phyloP scores from a whole-genome alignment of 1,284 basidiomycete genomes.

The Veloboletus limbatus region DNA sequence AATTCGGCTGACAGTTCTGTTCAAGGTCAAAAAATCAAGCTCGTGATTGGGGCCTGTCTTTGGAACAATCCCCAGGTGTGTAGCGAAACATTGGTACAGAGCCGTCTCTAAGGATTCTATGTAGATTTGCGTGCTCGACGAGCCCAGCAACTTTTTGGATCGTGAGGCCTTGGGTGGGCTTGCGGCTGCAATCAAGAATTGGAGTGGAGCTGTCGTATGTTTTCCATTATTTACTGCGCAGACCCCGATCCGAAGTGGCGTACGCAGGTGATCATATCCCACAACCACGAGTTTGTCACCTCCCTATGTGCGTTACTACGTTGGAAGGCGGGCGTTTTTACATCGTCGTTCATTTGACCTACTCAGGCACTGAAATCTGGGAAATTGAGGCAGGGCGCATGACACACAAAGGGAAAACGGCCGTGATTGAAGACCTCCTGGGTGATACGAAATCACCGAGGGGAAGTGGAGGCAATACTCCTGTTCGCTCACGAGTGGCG shows the following conservation, averaged over 20 bases:
- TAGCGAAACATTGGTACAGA: not conserved
- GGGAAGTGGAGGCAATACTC: conserved; percentile 70
- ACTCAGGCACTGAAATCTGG: conserved; percentile 76
- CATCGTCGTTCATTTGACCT: conserved; percentile 20
- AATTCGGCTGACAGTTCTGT: conserved; percentile 27
- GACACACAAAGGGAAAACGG: conserved; percentile 84
- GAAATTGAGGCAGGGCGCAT: conserved; percentile 79
- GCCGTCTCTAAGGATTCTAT: conserved; percentile 29
- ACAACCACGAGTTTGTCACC: conserved; percentile 90
- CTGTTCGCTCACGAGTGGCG: conserved; percentile 58
- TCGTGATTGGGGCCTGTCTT: conserved; percentile 91
- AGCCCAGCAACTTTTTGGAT: conserved; percentile 98
- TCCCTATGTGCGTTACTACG: conserved; percentile 69
- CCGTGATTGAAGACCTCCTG: conserved; percentile 78
- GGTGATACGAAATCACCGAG: conserved; percentile 59
- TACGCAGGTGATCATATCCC: conserved; percentile 91
- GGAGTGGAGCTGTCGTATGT: conserved; percentile 88
- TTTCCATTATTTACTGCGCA: conserved; percentile 21
- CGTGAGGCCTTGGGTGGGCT: conserved; percentile 88
- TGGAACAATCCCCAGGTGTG: conserved; percentile 91
- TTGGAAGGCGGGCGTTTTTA: conserved; percentile 13
- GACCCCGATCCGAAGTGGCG: conserved; percentile 19
- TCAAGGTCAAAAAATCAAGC: conserved; percentile 92
- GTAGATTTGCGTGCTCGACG: conserved; percentile 75
- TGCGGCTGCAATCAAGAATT: conserved; percentile 94